These are phyloP conservation scores for Amesomyces nigricolor DNA, from an alignment of 2,329 filamentous ascomycete genomes.

Conservation along the genomic window DNA sequence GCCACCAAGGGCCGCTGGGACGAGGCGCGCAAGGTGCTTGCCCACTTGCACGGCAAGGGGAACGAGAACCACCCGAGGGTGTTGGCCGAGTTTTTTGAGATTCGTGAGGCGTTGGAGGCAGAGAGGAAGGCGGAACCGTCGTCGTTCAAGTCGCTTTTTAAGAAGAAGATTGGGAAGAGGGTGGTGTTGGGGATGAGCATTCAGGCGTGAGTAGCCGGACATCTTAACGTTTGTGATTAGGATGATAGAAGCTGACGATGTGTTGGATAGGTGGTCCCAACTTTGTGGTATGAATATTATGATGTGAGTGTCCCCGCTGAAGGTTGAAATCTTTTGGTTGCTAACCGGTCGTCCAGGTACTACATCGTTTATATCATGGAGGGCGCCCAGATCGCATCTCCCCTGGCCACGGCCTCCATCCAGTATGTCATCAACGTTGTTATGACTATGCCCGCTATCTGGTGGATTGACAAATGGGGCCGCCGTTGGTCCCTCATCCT, in stretches of 20 bases:
- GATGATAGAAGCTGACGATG: background rate
- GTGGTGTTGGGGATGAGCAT: conserved; percentile 42
- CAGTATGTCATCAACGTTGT: conserved; percentile 60
- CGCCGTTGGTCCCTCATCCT: conserved; percentile 51
- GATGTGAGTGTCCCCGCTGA: conserved; percentile 32
- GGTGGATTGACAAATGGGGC: conserved; percentile 55
- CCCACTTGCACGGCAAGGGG: conserved; percentile 52
- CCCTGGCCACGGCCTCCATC: conserved; percentile 55
- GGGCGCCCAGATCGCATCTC: conserved; percentile 49
- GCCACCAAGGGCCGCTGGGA: conserved; percentile 63
- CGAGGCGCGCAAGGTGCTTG: conserved; percentile 54
- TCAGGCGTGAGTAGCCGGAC: conserved; percentile 15
- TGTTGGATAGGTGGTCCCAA: conserved; percentile 51
- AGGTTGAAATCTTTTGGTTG: background rate
- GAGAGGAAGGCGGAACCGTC: conserved; percentile 47
- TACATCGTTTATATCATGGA: conserved; percentile 59
- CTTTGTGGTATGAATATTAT: conserved; percentile 57
- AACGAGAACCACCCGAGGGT: conserved; percentile 54
- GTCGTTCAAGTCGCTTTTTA: conserved; percentile 45
- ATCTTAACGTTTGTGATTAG: too few relatives aligned
- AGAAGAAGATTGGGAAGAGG: conserved; percentile 49
- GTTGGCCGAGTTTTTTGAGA: conserved; percentile 58
- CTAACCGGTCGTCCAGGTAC: conserved; percentile 26
- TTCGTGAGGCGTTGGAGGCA: conserved; percentile 48
- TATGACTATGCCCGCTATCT: conserved; percentile 54